These are phyloP conservation scores for Vanrija sp. DNA, from an alignment of 1,284 basidiomycete genomes.

Conservation along the genomic window DNA sequence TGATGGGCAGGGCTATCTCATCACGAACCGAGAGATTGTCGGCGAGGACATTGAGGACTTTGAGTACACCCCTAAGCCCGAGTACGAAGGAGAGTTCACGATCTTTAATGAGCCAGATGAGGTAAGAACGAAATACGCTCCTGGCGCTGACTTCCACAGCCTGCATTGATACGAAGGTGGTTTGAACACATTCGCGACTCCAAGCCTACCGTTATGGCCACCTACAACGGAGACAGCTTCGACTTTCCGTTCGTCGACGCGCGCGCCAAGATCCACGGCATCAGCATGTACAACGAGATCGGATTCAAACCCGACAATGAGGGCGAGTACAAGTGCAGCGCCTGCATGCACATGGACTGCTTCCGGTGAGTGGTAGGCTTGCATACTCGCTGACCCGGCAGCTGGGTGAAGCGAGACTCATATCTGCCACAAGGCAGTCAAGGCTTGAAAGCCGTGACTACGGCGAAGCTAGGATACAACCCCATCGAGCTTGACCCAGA, in stretches of 20 bases:
- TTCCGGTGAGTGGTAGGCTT: conserved; percentile 59
- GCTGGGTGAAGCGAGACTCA: conserved; percentile 99
- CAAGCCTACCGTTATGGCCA: conserved; percentile 94
- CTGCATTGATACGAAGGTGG: conserved; percentile 75
- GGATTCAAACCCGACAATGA: conserved; percentile 90
- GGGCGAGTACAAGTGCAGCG: conserved; percentile 90
- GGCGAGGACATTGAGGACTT: conserved; percentile 98
- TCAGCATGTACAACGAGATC: conserved; percentile 94
- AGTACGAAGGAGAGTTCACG: conserved; percentile 95
- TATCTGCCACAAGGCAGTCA: conserved; percentile 98
- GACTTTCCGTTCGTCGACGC: conserved; percentile 98
- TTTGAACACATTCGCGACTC: conserved; percentile 91
- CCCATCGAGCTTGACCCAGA: conserved; percentile 98
- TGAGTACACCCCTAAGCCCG: conserved; percentile 97
- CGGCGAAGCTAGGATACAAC: conserved; percentile 92
- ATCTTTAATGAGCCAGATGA: conserved; percentile 95
- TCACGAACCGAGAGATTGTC: conserved; percentile 97
- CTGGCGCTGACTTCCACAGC: conserved; percentile 49
- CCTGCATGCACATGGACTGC: conserved; percentile 98
- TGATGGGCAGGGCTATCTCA: conserved; percentile 78
- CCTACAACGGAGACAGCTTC: conserved; percentile 99
- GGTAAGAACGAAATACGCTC: conserved; percentile 51
- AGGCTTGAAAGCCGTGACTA: conserved; percentile 96
- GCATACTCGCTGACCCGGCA: conserved; percentile 6
- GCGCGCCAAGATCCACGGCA: conserved; percentile 78